These are phyloP conservation scores for Neurospora sublineolata DNA, from an alignment of 495 filamentous ascomycete species.

Conservation along the genomic window DNA sequence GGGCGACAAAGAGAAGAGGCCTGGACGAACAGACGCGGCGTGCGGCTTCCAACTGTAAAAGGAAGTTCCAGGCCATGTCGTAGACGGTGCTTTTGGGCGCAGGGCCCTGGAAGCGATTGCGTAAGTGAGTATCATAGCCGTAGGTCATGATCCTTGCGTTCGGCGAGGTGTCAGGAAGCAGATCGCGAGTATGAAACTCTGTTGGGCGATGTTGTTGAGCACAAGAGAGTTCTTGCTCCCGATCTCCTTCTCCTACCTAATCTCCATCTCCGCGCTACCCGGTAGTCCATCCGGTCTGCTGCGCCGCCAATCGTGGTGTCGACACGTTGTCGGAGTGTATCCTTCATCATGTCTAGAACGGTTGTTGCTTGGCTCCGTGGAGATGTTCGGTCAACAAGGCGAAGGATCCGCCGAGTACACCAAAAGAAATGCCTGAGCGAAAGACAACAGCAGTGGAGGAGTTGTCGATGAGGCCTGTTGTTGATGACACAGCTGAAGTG, in stretches of 20 bases:
- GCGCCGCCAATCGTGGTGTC: background rate
- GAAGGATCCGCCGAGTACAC: background rate
- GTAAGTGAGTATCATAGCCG: slow-evolving; percentile 29
- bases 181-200: slow-evolving; percentile 12
- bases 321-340: background rate
- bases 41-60: slow-evolving; percentile 22
- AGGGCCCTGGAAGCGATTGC: background rate
- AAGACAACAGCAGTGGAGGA: no score
- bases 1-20: slow-evolving; percentile 36
- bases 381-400: background rate
- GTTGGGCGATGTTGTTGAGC: background rate
- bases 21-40: slow-evolving; percentile 16
- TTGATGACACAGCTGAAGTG: background rate
- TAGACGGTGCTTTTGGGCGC: slow-evolving; percentile 21
- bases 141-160: slow-evolving; percentile 36
- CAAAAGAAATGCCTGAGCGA: background rate
- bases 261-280: background rate
- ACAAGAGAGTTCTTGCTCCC: background rate
- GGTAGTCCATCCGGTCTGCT: background rate
- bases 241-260: background rate
- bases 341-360: background rate
- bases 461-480: background rate
- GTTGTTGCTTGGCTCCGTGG: background rate
- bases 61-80: slow-evolving; percentile 26
- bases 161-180: slow-evolving; percentile 35